Base-by-base conservation (phyloP, 495 filamentous ascomycete species). In the Clavariopsis aquatica region DNA sequence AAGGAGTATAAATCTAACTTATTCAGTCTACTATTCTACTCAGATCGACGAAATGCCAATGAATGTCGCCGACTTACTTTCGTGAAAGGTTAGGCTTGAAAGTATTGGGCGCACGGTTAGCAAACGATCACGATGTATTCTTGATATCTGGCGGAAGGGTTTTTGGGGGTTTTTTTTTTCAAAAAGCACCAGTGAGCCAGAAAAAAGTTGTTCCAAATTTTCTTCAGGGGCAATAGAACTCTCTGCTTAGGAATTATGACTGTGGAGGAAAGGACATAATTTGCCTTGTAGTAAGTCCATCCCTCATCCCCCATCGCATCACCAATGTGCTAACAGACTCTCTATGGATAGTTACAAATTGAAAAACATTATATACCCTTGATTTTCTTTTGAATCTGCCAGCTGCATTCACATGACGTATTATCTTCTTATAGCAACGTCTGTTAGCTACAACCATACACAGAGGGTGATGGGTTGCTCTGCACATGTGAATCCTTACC, bases 11-110 rank as follows among this genome's bases (percentile, higher is more conserved):
- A 57, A 67, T 46, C 78, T 84, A 73, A 82, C 59, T 15, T 12
- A n/a, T 38, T 10, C 27, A 88, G 86, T 92, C 69, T 96, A 95
- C 77, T 96, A 96, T 77, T 96, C 91, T 36, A 98, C 94, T 51
- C 94, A 98, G 78, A 98, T 98, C 67, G 94, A 98, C 72, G 94
- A 98, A 82, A 98, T 98, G 94, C 94, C 94, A 26, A 97, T 98
- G 94, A 98, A 98, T 72, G 68, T 70, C 17, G 68, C 68, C 7
- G 68, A 69, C 46, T 52, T 69, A 6, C 66, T 69, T 49, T 19
- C 60, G 5, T 68, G 60, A 63, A 17, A 0, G 23, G 22, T 13
- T 27, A 19, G 17, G 29, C 6, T 17, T n/a, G 52, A 2, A n/a
- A 23, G 22, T 20, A 22, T 9, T 10, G 1, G 17, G 13, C 52